Evolutionary conservation across 2,329 filamentous ascomycete species (phyloP).

Genomic region (Tolypocladium nubicola): DNA sequence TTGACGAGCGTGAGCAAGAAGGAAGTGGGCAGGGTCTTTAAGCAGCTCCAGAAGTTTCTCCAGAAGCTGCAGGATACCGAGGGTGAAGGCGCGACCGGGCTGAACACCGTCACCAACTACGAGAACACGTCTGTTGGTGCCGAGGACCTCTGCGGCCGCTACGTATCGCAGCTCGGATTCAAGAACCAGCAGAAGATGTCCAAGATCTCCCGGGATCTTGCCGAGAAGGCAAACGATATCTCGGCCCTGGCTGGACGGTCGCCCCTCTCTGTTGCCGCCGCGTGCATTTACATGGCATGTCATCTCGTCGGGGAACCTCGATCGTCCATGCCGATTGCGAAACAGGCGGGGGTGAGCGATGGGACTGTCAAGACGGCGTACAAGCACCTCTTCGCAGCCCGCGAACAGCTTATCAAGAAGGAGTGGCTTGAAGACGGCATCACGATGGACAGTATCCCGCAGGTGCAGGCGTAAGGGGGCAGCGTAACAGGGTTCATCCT

Average conservation of each 20-base stretch:
- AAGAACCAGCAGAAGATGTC: slow-evolving; percentile 64
- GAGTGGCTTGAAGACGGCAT: slow-evolving; percentile 67
- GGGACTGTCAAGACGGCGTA: slow-evolving; percentile 95
- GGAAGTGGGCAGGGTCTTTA: slow-evolving; percentile 94
- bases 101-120: slow-evolving; percentile 56
- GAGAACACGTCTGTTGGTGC: slow-evolving; percentile 70
- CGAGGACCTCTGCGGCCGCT: slow-evolving; percentile 77
- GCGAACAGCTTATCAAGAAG: slow-evolving; percentile 62
- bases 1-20: slow-evolving; percentile 93
- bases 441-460: slow-evolving; percentile 60
- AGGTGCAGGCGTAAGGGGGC: slow-evolving; percentile 19
- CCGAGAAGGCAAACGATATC: slow-evolving; percentile 64
- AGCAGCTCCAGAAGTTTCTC: slow-evolving; percentile 81
- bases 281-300: slow-evolving; percentile 93
- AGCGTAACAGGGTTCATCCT: neutral
- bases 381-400: slow-evolving; percentile 70
- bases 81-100: slow-evolving; percentile 32
- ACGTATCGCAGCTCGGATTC: slow-evolving; percentile 72
- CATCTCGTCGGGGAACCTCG: slow-evolving; percentile 73
- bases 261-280: slow-evolving; percentile 84
- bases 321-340: slow-evolving; percentile 76
- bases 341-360: slow-evolving; percentile 82
- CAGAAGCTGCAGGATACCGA: slow-evolving; percentile 56
- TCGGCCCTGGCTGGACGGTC: slow-evolving; percentile 85
- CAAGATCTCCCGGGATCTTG: slow-evolving; percentile 70